phyloP scores from a whole-genome alignment of 805 yeast genomes.

The Kodamaea neixiangensis region DNA sequence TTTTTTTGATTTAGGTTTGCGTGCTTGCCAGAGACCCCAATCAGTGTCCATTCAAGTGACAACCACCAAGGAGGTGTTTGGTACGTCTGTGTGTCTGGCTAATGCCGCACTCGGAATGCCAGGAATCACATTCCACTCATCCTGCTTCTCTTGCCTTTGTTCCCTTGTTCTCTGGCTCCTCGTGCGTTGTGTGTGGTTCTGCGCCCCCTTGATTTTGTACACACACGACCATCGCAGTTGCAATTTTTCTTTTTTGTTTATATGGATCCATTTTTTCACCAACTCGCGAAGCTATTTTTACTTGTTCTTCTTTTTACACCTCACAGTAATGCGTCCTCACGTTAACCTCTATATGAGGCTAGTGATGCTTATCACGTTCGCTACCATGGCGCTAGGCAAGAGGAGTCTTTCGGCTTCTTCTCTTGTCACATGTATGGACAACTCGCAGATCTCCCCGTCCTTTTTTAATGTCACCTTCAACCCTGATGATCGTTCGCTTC shows the following conservation, averaged over 20 bases:
- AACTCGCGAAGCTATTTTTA: background rate
- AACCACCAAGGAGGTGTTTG: background rate
- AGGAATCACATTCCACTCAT: background rate
- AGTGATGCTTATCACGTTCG: constrained; percentile 8
- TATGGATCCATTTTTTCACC: background rate
- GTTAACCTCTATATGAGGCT: constrained; percentile 1
- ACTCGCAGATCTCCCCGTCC: constrained; percentile 70
- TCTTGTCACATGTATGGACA: constrained; percentile 82
- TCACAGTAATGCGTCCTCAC: background rate
- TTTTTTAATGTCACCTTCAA: constrained; percentile 73
- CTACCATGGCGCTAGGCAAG: constrained; percentile 15
- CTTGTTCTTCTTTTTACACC: background rate
- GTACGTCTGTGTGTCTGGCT: background rate
- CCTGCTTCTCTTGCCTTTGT: background rate
- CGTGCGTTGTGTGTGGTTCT: background rate
- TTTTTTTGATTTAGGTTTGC: background rate
- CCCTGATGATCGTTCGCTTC: constrained; percentile 68
- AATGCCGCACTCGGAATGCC: background rate
- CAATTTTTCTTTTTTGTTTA: background rate
- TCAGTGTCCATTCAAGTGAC: background rate
- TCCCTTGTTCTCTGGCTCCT: background rate
- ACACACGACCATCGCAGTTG: background rate
- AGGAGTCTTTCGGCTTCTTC: constrained; percentile 60
- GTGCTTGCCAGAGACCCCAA: background rate
- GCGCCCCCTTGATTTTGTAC: background rate